Conservation (phyloP, 345 rosid genomes). For the Brassica cretica region DNA sequence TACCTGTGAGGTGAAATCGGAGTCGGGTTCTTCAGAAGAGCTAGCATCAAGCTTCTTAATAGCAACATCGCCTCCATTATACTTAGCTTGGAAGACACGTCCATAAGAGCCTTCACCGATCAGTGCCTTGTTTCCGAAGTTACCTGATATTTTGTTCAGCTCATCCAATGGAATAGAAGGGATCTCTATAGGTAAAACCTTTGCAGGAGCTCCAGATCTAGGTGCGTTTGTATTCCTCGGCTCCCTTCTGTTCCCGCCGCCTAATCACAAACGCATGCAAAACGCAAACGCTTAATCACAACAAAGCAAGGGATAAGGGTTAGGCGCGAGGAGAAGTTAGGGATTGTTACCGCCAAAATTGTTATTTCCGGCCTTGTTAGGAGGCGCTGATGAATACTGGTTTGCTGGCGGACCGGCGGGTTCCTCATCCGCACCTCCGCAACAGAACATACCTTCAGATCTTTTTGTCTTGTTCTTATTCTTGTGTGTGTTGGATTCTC, state of each 20-base stretch:
- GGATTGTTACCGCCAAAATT: constrained; percentile 42
- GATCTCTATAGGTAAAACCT: constrained; percentile 73
- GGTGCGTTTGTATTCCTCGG: constrained; percentile 54
- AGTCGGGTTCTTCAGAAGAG: constrained; percentile 75
- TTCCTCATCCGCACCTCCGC: constrained; percentile 90
- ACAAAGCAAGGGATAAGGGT: not conserved
- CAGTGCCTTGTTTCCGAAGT: constrained; percentile 81
- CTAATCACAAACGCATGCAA: constrained; percentile 34
- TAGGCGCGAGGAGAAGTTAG: not conserved
- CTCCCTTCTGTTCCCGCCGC: constrained; percentile 61
- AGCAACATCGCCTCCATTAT: constrained; percentile 60
- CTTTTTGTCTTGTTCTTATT: constrained; percentile 27
- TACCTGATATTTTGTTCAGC: constrained; percentile 59
- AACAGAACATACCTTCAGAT: constrained; percentile 69
- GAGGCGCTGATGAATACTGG: constrained; percentile 72
- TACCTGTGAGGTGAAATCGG: constrained; percentile 89
- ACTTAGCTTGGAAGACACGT: constrained; percentile 73
- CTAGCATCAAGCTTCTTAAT: constrained; percentile 87
- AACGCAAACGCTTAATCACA: not conserved
- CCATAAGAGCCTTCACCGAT: constrained; percentile 98
- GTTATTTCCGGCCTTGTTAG: constrained; percentile 54
- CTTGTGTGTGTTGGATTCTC: constrained; percentile 13
- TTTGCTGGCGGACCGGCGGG: constrained; percentile 61
- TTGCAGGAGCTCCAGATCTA: constrained; percentile 74
- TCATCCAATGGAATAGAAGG: constrained; percentile 69